Evolutionary conservation across 352 stramenopile genomes (phyloP).

Genomic region (Pythium rhizo-oryzae): DNA sequence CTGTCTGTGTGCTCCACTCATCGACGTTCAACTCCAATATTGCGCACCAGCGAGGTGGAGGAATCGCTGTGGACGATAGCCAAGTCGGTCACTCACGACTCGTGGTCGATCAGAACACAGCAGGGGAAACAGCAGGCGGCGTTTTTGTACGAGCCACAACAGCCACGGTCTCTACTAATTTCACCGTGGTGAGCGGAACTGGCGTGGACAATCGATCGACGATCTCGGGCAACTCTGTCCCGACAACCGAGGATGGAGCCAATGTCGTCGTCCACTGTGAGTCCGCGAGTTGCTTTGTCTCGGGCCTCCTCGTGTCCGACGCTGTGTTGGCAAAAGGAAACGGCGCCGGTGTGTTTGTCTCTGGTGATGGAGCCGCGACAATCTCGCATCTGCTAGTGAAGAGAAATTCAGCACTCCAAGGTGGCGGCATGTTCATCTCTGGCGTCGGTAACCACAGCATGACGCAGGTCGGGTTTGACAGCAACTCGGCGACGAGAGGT

Average conservation of each 20-base stretch:
- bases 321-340: constrained; percentile 1
- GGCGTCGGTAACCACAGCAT: constrained; percentile 16
- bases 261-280: constrained; percentile 24
- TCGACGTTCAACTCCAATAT: constrained; percentile 8
- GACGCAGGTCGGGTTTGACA: constrained; percentile 1
- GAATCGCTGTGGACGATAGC: constrained; percentile 20
- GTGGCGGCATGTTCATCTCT: constrained; percentile 26
- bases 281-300: constrained; percentile 7
- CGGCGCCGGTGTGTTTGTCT: constrained; percentile 24
- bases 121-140: constrained; percentile 7
- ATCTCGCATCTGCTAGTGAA: constrained; percentile 12
- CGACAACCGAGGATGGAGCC: neutral
- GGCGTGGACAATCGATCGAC: constrained; percentile 1
- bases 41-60: constrained; percentile 11
- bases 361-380: constrained; percentile 8
- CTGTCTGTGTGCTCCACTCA: neutral
- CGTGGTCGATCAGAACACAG: constrained; percentile 21
- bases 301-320: constrained; percentile 11
- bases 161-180: neutral
- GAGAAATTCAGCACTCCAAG: constrained; percentile 10
- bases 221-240: constrained; percentile 10
- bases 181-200: neutral
- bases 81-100: constrained; percentile 10
- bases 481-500: neutral
- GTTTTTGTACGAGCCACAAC: constrained; percentile 7